Base-by-base conservation (phyloP, 306 rosid species). In the Trifolium repens region DNA sequence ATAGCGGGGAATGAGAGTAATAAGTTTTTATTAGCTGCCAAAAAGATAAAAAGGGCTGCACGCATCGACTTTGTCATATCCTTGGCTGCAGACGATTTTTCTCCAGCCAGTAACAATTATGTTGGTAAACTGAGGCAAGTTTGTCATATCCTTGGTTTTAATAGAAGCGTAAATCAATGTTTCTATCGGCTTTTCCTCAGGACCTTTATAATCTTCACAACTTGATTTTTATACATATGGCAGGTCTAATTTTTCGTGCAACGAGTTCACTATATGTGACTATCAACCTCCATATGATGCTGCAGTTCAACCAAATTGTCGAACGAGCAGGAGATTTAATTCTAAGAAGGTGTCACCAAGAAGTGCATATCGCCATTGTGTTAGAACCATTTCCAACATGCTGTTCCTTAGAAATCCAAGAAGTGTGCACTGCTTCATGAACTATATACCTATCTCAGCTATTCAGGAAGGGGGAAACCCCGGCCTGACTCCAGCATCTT, bases 41-140 rank as follows among this genome's bases (percentile, higher is more conserved):
- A 81, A 78, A 60, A 76, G 57, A 89, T 82, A 62, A 89, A 94
- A 80, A 81, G 86, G 76, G 85, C 97, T 73, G 83, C 85, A 16
- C 74, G 87, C 77, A 87, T 92, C 78, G 85, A 82, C 42, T 85
- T 82, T 63, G 53, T 80, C 59, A 63, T 86, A 85, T 89, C 93
- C 65, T 80, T 86, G 78, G 82, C 80, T n/a, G 76, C 83, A 5
- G 85, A 85, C 78, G 89, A 86, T 61, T 90, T 88, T 72, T 92
- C 90, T 49, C 82, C 83, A 74, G 67, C 43, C 71, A 83, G 93
- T 79, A 74, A 43, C 73, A 75, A 85, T 16, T 87, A 90, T 73
- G 86, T 85, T 71, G 96, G 94, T 69, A 89, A 90, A 93, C 60
- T 93, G 73, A 88, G 93, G 98, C 69, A 85, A 87, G 87, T 72